A percentile compares a stretch with the other conserved stretches of the same genome.
phyloP scores from a whole-genome alignment of 208 protist genomes.

The Naegleria fowleri region DNA sequence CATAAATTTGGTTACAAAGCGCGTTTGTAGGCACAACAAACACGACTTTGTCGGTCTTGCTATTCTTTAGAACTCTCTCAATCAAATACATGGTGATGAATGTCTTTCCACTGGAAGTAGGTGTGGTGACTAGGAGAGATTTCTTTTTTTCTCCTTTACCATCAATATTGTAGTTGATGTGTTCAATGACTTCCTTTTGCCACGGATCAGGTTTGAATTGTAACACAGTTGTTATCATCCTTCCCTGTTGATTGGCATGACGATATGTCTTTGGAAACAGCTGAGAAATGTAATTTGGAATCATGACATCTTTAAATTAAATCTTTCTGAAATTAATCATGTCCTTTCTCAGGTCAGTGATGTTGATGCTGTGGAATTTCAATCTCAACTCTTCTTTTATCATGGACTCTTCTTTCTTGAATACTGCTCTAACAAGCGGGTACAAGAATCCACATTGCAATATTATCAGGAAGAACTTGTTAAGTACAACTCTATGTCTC shows the following conservation, averaged over 20 bases:
- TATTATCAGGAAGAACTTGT: too few species aligned
- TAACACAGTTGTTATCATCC: not conserved
- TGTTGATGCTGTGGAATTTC: too few species aligned
- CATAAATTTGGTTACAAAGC: constrained; percentile 14
- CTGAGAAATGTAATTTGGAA: not conserved
- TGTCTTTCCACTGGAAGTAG: constrained; percentile 30
- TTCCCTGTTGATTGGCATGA: not conserved
- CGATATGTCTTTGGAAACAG: not conserved
- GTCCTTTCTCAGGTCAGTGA: too few species aligned
- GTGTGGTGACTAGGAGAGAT: not conserved
- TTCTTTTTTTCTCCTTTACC: not conserved
- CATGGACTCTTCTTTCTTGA: not conserved
- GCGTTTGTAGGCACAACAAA: constrained; percentile 17
- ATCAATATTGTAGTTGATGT: not conserved
- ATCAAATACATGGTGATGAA: constrained; percentile 24
- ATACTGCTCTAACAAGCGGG: too few species aligned
- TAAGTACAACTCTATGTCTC: too few species aligned
- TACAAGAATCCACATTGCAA: too few species aligned
- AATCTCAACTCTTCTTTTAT: too few species aligned
- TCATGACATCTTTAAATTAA: not conserved
- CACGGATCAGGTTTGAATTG: not conserved
- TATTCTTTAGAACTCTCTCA: constrained; percentile 9
- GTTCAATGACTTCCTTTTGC: not conserved
- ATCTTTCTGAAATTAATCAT: not conserved
- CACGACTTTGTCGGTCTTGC: not conserved